Conservation (phyloP, 1,284 basidiomycete genomes). For the Malassezia vespertilionis region DNA sequence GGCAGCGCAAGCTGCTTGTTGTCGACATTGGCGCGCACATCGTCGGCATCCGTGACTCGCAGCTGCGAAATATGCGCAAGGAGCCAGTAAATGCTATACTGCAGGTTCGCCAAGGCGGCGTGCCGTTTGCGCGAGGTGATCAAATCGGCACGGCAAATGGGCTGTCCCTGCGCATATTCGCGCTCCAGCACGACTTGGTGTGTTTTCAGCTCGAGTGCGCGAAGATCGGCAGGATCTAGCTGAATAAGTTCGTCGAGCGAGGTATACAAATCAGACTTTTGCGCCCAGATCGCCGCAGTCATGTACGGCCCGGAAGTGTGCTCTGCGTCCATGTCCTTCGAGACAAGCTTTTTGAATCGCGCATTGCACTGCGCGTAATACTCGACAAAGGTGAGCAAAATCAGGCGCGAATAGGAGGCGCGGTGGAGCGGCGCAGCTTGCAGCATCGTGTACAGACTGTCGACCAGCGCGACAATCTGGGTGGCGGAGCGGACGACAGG, state of each 20-base stretch:
- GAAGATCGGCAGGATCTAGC: background rate
- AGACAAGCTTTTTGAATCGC: constrained; percentile 66
- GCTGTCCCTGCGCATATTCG: constrained; percentile 24
- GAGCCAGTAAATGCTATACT: constrained; percentile 57
- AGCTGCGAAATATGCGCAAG: constrained; percentile 24
- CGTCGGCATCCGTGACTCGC: constrained; percentile 9
- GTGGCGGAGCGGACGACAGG: constrained; percentile 75
- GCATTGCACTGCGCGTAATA: constrained; percentile 90
- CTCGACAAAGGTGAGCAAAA: constrained; percentile 87
- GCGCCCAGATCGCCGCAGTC: constrained; percentile 35
- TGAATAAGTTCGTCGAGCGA: constrained; percentile 57
- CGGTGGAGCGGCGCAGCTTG: constrained; percentile 87
- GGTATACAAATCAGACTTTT: constrained; percentile 59
- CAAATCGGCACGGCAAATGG: constrained; percentile 52
- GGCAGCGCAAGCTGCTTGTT: constrained; percentile 27
- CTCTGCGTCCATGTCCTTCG: constrained; percentile 25
- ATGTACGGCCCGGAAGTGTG: constrained; percentile 8
- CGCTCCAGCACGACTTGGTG: constrained; percentile 18
- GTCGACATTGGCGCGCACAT: background rate
- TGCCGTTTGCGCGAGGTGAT: constrained; percentile 66
- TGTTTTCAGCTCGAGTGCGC: background rate
- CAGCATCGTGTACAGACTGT: constrained; percentile 84
- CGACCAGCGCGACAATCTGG: constrained; percentile 77
- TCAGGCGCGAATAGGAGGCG: constrained; percentile 71
- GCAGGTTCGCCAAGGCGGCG: constrained; percentile 65